A percentile compares a stretch with the other conserved stretches of the same genome.
Evolutionary conservation across 495 filamentous ascomycete species (phyloP).

Genomic region (Penicillium egyptiacum): DNA sequence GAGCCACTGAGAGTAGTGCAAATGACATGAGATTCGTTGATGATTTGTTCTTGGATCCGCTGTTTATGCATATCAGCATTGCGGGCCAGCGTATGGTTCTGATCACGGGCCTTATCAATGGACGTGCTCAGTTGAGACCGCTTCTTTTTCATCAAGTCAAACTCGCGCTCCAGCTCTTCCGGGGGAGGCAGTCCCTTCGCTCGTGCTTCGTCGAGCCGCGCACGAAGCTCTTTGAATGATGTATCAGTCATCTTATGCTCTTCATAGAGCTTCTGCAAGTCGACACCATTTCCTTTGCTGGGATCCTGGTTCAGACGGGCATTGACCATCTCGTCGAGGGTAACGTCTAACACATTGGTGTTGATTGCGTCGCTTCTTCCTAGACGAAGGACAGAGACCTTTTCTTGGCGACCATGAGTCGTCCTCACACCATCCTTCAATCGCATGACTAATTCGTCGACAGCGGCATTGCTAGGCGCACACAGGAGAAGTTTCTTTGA

Average conservation of each 20-base stretch:
- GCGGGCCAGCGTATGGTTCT: conserved; percentile 70
- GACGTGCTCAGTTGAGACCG: conserved; percentile 71
- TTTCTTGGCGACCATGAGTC: conserved; percentile 64
- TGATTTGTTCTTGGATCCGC: conserved; percentile 83
- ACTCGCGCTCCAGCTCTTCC: conserved; percentile 69
- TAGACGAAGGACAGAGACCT: conserved; percentile 82
- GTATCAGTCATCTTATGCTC: conserved; percentile 77
- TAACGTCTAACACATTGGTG: conserved; percentile 83
- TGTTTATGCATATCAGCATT: conserved; percentile 83
- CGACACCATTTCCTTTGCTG: conserved; percentile 41
- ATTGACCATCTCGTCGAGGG: conserved; percentile 87
- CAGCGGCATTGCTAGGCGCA: conserved; percentile 94
- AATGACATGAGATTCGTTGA: conserved; percentile 86
- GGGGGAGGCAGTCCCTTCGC: conserved; percentile 58
- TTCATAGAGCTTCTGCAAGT: conserved; percentile 75
- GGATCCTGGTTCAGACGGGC: conserved; percentile 55
- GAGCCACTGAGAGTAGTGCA: conserved; percentile 94
- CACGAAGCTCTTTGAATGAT: conserved; percentile 63
- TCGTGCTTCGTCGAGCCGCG: conserved; percentile 68
- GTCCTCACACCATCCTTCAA: conserved; percentile 88
- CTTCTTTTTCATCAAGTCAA: conserved; percentile 72
- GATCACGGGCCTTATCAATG: conserved; percentile 84
- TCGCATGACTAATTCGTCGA: conserved; percentile 92
- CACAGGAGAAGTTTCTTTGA: conserved; percentile 90
- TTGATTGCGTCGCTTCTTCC: conserved; percentile 94